Conservation (phyloP, 2,329 filamentous ascomycete genomes). For the Colletotrichum navitas region DNA sequence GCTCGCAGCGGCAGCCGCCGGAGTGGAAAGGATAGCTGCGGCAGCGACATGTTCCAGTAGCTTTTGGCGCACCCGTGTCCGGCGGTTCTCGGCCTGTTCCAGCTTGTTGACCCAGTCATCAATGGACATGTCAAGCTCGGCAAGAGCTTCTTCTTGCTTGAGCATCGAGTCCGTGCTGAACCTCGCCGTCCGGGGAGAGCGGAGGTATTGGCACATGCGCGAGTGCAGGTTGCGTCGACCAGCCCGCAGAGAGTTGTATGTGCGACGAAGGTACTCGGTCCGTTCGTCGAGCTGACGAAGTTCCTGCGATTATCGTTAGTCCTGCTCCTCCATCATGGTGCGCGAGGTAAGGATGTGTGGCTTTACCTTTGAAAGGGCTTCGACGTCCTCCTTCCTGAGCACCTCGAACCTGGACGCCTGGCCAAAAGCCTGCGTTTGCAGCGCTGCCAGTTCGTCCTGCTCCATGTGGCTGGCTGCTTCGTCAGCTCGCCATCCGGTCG, state of each 20-base stretch:
- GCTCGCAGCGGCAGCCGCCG: constrained; percentile 49
- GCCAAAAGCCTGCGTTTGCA: constrained; percentile 72
- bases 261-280: constrained; percentile 82
- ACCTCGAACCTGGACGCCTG: constrained; percentile 75
- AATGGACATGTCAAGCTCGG: constrained; percentile 81
- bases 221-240: constrained; percentile 82
- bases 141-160: constrained; percentile 83
- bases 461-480: constrained; percentile 65
- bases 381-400: constrained; percentile 72
- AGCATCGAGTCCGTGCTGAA: constrained; percentile 82
- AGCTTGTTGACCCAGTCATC: constrained; percentile 85
- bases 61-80: constrained; percentile 81
- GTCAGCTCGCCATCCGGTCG: constrained; percentile 66
- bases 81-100: constrained; percentile 83
- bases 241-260: constrained; percentile 80
- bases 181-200: constrained; percentile 76
- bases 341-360: background rate
- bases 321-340: background rate
- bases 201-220: constrained; percentile 82
- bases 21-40: constrained; percentile 66
- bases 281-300: constrained; percentile 82
- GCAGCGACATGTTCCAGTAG: constrained; percentile 85
- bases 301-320: constrained; percentile 63
- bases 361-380: constrained; percentile 72
- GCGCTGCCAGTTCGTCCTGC: constrained; percentile 60